Evolutionary conservation across 495 filamentous ascomycete genomes (phyloP), one percentile per base, ranked within the genome.

Genomic region (Podospora didyma): DNA sequence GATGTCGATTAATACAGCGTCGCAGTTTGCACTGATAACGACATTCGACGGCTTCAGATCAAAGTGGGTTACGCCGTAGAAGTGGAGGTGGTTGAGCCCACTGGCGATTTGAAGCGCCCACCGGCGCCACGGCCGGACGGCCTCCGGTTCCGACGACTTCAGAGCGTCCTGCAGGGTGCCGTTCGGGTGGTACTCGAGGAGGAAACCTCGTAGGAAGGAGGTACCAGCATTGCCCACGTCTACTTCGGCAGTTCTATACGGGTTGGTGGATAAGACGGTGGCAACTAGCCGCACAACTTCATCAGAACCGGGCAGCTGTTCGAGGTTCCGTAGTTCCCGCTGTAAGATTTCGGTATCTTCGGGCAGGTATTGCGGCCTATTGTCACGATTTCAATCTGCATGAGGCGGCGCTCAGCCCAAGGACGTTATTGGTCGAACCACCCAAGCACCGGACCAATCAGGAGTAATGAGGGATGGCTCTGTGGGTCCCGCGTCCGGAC

Each of bases 31-130:
- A 28, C 67, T 66, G 20, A 72, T 20, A 35, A 74, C 66, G 41
- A 71, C 53, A 53, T 72, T 74, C 37, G 61, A 63, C 41, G 68
- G 62, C 61, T 72, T 72, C n/a, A 72, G 24, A 58, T 74, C 69
- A 61, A 71, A 64, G 45, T 69, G 66, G n/a, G 68, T 65, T 59
- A 64, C 59, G 22, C 51, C 49, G n/a, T 57, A 54, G 24, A 49
- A n/a, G 46, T 74, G 66, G 42, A 71, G 49, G 37, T 45, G 20
- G 24, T 49, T 34, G 19, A 74, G 48, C 7, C 61, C 60, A 24
- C 45, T 57, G 17, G 57, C 59, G 35, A 73, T 73, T 62, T 73
- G 65, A 17, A 68, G 11, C 39, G 63, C 56, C 63, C 62, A 72
- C 20, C 22, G 31, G 22, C 53, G 24, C 54, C 35, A 61, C 20